These are phyloP conservation scores for Fragilariopsis cylindrus DNA, from an alignment of 108 stramenopile genomes.

Conservation along the genomic window DNA sequence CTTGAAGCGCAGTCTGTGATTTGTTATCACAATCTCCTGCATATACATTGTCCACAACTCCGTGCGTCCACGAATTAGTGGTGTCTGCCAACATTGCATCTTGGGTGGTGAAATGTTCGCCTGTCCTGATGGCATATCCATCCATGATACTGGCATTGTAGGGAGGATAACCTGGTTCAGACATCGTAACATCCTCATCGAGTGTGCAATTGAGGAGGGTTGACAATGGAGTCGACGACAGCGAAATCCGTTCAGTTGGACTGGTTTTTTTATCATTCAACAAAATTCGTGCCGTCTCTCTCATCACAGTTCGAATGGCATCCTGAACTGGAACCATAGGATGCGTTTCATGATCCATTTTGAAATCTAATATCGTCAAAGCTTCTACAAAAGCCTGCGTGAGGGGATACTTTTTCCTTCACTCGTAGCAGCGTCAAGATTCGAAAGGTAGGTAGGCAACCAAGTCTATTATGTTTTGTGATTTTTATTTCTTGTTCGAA, in stretches of 20 bases:
- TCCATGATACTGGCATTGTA: constrained; percentile 87
- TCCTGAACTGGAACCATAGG: constrained; percentile 83
- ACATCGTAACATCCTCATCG: constrained; percentile 51
- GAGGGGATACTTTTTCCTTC: too few relatives aligned
- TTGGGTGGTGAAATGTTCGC: background rate
- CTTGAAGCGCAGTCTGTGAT: background rate
- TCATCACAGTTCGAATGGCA: constrained; percentile 70
- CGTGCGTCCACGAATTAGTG: constrained; percentile 37
- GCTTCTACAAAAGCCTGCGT: too few relatives aligned
- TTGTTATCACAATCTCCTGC: constrained; percentile 50
- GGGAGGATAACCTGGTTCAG: constrained; percentile 72
- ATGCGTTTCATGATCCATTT: constrained; percentile 19
- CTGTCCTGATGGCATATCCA: constrained; percentile 67
- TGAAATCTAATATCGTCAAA: background rate
- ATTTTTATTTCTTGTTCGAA: too few relatives aligned
- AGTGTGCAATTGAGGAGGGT: constrained; percentile 47
- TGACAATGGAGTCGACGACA: constrained; percentile 21
- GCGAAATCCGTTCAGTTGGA: constrained; percentile 5
- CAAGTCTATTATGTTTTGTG: too few relatives aligned
- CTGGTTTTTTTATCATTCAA: constrained; percentile 13
- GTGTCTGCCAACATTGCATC: background rate
- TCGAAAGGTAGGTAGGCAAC: too few relatives aligned
- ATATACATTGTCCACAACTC: constrained; percentile 59
- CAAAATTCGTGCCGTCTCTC: constrained; percentile 52
- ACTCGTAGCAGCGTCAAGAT: too few relatives aligned